These are phyloP conservation scores for Esteya vermicola DNA, from an alignment of 2,329 filamentous ascomycete genomes.

Conservation along the genomic window DNA sequence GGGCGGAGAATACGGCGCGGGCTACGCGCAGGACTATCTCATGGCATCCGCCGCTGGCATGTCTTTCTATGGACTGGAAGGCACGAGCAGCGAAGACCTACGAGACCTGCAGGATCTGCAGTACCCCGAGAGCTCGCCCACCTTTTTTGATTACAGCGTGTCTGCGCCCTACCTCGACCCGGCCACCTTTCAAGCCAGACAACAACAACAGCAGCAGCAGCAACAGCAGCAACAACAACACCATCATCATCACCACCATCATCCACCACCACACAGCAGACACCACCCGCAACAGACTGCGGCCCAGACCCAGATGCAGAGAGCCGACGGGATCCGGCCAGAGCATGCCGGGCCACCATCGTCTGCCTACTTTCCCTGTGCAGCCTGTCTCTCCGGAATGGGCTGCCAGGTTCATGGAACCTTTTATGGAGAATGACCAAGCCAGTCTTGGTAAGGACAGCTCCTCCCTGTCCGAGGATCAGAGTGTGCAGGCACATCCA, in stretches of 20 bases:
- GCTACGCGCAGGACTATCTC: not conserved
- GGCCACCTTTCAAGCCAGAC: not conserved
- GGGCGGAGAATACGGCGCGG: too few relatives aligned
- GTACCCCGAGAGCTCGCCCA: conserved; percentile 4
- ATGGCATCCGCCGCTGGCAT: not conserved
- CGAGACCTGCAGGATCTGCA: too few relatives aligned
- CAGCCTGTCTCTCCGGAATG: conserved; percentile 8
- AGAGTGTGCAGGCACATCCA: not conserved
- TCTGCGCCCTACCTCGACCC: conserved; percentile 7
- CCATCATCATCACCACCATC: not conserved
- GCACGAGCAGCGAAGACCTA: conserved; percentile 9
- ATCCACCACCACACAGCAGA: not conserved
- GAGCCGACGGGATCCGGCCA: too few relatives aligned
- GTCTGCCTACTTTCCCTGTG: conserved; percentile 1
- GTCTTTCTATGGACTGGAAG: conserved; percentile 8
- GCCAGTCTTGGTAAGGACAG: too few relatives aligned
- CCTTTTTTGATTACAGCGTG: conserved; percentile 10
- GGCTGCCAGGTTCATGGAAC: conserved; percentile 8
- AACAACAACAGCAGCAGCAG: not conserved
- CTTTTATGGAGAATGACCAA: conserved; percentile 7
- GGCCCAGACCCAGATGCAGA: too few relatives aligned
- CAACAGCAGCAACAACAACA: not conserved
- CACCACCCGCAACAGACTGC: not conserved
- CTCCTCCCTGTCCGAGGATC: too few relatives aligned
- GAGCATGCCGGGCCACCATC: not conserved